A percentile compares a stretch with the other conserved stretches of the same genome.
phyloP scores from a whole-genome alignment of 805 yeast species.

The Huiozyma sinensis region DNA sequence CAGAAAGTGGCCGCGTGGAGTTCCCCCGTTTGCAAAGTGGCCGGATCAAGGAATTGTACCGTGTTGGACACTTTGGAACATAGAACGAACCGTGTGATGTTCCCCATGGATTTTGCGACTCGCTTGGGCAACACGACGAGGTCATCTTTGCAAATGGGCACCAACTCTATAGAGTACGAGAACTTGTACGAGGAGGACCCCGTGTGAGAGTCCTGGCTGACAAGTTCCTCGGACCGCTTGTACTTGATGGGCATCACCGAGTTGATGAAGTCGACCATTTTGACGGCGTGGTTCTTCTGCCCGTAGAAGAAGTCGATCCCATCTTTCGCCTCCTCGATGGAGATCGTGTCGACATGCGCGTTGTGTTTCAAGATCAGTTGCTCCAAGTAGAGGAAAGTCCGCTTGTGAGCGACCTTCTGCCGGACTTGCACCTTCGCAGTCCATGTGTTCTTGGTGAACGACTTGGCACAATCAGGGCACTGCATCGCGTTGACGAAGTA shows the following conservation, averaged over 20 bases:
- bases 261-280: conserved; percentile 82
- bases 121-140: conserved; percentile 83
- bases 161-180: conserved; percentile 84
- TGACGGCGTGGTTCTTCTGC: conserved; percentile 81
- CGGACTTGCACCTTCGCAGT: conserved; percentile 94
- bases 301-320: conserved; percentile 92
- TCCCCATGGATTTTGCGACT: conserved; percentile 74
- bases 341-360: conserved; percentile 88
- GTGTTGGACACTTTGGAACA: conserved; percentile 79
- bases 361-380: conserved; percentile 86
- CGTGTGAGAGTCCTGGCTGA: conserved; percentile 84
- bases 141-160: conserved; percentile 95
- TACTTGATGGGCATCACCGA: conserved; percentile 76
- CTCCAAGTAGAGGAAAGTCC: conserved; percentile 91
- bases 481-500: conserved; percentile 93
- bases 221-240: conserved; percentile 81
- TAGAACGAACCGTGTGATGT: conserved; percentile 67
- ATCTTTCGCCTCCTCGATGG: conserved; percentile 85
- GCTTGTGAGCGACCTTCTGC: conserved; percentile 95
- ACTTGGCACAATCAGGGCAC: conserved; percentile 97
- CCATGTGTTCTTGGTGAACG: conserved; percentile 96
- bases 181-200: conserved; percentile 83
- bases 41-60: conserved; percentile 80
- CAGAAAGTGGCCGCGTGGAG: conserved; percentile 62
- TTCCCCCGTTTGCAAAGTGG: conserved; percentile 68